Evolutionary conservation across 2,329 filamentous ascomycete genomes (phyloP), one percentile per base, ranked within the genome.

Genomic region (Claviceps quebecensis): DNA sequence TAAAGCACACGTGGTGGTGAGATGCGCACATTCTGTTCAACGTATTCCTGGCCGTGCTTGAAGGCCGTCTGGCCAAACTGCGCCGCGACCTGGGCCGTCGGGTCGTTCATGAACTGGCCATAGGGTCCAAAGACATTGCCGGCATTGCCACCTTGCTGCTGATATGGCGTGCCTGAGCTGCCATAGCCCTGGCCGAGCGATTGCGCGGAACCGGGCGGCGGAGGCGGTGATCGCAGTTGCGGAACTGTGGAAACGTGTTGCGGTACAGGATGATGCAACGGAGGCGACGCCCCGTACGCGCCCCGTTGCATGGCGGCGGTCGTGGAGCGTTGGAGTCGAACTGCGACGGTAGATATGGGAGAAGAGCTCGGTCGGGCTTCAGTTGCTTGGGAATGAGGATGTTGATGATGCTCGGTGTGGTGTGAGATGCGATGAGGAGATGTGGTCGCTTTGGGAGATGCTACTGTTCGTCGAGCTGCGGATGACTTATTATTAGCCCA

Each of bases 161-260:
- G 85, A 57, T 88, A 87, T 37, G 84, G 83, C 62, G 87, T 89
- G 48, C 83, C 47, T 19, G 40, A 44, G 29, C 39, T 81, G 70
- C 84, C 76, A 46, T 71, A 83, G 58, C 77, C 75, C 56, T 75
- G 73, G 55, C 77, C 76, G 59, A 81, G 78, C 38, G 80, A 77
- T 63, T 86, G 84, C 52, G 83, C 81, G 57, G 81, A 83, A 53
- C 77, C 77, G 39, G 81, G 79, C 49, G 87, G 90, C 55, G 88
- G 86, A 53, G 87, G 91, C 55, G 93, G 93, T 53, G 93, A 97
- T 68, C 94, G 84, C 67, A 98, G 82, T 72, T 97, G 93, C 45
- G 93, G 93, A 48, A 98, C 93, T 53, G 90, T 95, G 64, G 93
- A 97, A 62, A 97, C 91, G 76, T 98, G 93, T 70, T 98, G 93